These are phyloP conservation scores for Calocybe cyanea DNA, from an alignment of 768 basidiomycete genomes.

Conservation along the genomic window DNA sequence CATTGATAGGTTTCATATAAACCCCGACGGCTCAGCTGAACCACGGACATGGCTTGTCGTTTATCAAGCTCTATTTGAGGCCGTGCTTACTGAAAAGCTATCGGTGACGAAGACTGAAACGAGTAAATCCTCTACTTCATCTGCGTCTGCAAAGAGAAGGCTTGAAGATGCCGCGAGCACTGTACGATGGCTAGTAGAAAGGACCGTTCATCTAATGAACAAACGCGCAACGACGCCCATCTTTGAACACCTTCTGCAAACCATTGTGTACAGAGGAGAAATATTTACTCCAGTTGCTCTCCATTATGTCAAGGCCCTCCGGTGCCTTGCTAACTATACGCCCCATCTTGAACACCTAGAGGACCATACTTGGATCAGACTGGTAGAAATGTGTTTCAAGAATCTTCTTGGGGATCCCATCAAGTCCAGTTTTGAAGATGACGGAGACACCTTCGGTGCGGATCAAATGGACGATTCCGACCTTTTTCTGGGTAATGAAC, in stretches of 20 bases:
- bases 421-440: conserved; percentile 27
- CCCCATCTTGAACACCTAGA: conserved; percentile 81
- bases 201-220: conserved; percentile 52
- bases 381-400: conserved; percentile 75
- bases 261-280: conserved; percentile 47
- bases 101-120: conserved; percentile 39
- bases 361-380: conserved; percentile 56
- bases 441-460: conserved; percentile 24
- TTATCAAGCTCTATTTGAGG: conserved; percentile 69
- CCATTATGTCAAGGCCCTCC: conserved; percentile 79
- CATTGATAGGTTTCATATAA: conserved; percentile 39
- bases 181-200: conserved; percentile 73
- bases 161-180: conserved; percentile 63
- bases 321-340: conserved; percentile 54
- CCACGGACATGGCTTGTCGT: conserved; percentile 56
- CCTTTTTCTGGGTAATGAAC: conserved; percentile 27
- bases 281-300: conserved; percentile 65
- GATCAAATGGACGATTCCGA: conserved; percentile 32
- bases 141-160: conserved; percentile 49
- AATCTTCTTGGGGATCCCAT: conserved; percentile 63
- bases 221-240: conserved; percentile 52
- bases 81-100: conserved; percentile 60
- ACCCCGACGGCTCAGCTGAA: conserved; percentile 28
- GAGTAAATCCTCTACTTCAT: conserved; percentile 32
- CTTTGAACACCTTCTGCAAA: conserved; percentile 60